Base-by-base conservation (phyloP, 352 stramenopile genomes). In the Phytophthora citrophthora region DNA sequence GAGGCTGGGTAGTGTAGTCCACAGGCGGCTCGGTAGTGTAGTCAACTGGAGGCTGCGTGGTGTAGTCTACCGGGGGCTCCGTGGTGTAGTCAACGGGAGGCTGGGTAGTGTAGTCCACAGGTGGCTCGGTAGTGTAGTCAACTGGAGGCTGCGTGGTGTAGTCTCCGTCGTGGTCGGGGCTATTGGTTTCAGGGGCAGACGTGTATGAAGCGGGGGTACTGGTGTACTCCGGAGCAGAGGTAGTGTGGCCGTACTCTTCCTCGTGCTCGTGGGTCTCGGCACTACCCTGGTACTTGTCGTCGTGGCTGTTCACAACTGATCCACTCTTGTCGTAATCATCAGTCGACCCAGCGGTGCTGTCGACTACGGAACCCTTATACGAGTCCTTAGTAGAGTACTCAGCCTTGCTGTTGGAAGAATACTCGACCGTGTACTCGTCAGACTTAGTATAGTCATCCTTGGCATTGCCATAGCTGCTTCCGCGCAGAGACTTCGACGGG, bases 401-500 rank as follows among this genome's bases (percentile, higher is more conserved):
- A 29, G 10, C 32, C 20, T 64, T 48, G 24, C 45, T 18, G 15
- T 34, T 54, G 4, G 46, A 50, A 1, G 56, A 29, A 36, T 64
- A 64, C 12, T 61, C 4, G 3, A 15, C 10, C 13, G 23, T 43
- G n/a, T 59, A 65, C 6, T 58, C 20, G 18, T 23, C 29, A 41
- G 29, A 11, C 27, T 54, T 34, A 0, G 29, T 34, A 8, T 34
- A 34, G 8, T 34, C 49, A 29, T 39, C 34, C 8, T 58, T 15
- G 13, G 36, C 40, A 39, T 20, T 26, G 18, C 27, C 29, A 52
- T 68, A 68, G 44, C 27, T 56, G 39, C 59, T 72, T 32, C 64
- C 64, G 1, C 64, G 64, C 13, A 72, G 45, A 31, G 51, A 16
- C 39, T 63, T 68, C 12, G 56, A 59, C 43, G 63, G 49, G 57